A percentile compares a stretch with the other conserved stretches of the same genome.
Evolutionary conservation across 2,329 filamentous ascomycete species (phyloP).

Genomic region (Didymella keratinophila): DNA sequence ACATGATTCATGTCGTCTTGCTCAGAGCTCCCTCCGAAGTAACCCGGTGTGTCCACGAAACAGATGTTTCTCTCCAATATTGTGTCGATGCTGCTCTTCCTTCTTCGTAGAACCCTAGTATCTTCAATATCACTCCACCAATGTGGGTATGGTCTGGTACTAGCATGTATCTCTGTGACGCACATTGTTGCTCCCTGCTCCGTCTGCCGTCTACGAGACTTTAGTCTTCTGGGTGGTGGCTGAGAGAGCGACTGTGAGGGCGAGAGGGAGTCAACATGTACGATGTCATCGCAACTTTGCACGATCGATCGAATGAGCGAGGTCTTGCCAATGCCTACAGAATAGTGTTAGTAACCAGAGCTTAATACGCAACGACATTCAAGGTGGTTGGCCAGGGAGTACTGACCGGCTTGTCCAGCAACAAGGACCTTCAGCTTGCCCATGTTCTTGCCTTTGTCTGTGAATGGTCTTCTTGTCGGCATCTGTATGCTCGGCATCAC

Average conservation of each 20-base stretch:
- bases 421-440: constrained; percentile 90
- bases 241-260: constrained; percentile 38
- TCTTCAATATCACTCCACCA: constrained; percentile 89
- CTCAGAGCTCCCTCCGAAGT: constrained; percentile 55
- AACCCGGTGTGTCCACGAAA: constrained; percentile 85
- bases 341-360: constrained; percentile 18
- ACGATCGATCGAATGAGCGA: constrained; percentile 88
- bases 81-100: constrained; percentile 73
- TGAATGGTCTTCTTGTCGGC: constrained; percentile 88
- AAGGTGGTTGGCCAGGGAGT: constrained; percentile 1
- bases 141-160: constrained; percentile 72
- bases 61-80: constrained; percentile 91
- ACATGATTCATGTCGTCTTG: constrained; percentile 39
- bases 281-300: constrained; percentile 87
- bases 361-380: not conserved
- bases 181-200: constrained; percentile 32
- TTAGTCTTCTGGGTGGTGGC: constrained; percentile 34
- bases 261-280: constrained; percentile 79
- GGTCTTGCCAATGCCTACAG: constrained; percentile 81
- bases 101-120: constrained; percentile 64
- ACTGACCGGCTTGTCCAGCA: constrained; percentile 75
- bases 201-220: constrained; percentile 36
- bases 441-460: constrained; percentile 80
- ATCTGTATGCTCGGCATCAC: constrained; percentile 97
- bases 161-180: constrained; percentile 55